Percentiles rank a stretch among this genome's conserved stretches.
Evolutionary conservation across 2,329 filamentous ascomycete genomes (phyloP).

Genomic region (Blastomyces parvus): DNA sequence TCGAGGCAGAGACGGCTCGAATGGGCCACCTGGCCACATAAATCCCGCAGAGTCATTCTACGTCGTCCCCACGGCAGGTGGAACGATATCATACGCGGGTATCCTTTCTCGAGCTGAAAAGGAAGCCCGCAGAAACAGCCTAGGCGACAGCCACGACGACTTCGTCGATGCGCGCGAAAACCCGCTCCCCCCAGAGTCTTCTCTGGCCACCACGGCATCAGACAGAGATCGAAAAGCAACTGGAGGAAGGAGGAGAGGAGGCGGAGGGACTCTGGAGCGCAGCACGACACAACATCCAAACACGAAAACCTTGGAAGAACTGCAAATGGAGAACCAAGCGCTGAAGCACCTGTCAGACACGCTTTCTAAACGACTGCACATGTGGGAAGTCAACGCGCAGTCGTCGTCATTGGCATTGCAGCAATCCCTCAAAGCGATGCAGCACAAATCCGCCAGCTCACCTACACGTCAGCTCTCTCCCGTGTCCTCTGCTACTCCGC

Average conservation of each 20-base stretch:
- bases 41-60: slow-evolving; percentile 71
- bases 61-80: slow-evolving; percentile 82
- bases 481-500: slow-evolving; percentile 18
- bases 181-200: slow-evolving; percentile 41
- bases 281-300: slow-evolving; percentile 22
- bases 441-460: slow-evolving; percentile 29
- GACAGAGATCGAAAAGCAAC: slow-evolving; percentile 29
- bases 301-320: slow-evolving; percentile 70
- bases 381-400: slow-evolving; percentile 88
- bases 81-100: slow-evolving; percentile 85
- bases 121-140: slow-evolving; percentile 35
- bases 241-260: slow-evolving; percentile 28
- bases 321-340: slow-evolving; percentile 77
- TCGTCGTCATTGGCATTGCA: slow-evolving; percentile 76
- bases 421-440: slow-evolving; percentile 57
- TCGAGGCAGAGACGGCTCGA: slow-evolving; percentile 54
- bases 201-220: slow-evolving; percentile 35
- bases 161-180: slow-evolving; percentile 82
- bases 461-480: slow-evolving; percentile 25
- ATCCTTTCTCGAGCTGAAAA: slow-evolving; percentile 56
- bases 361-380: slow-evolving; percentile 74
- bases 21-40: slow-evolving; percentile 37
- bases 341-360: slow-evolving; percentile 80
- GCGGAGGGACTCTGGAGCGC: slow-evolving; percentile 14
- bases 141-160: slow-evolving; percentile 58